phyloP scores from a whole-genome alignment of 2,329 filamentous ascomycete genomes.

The Ambrosiella beaveri region DNA sequence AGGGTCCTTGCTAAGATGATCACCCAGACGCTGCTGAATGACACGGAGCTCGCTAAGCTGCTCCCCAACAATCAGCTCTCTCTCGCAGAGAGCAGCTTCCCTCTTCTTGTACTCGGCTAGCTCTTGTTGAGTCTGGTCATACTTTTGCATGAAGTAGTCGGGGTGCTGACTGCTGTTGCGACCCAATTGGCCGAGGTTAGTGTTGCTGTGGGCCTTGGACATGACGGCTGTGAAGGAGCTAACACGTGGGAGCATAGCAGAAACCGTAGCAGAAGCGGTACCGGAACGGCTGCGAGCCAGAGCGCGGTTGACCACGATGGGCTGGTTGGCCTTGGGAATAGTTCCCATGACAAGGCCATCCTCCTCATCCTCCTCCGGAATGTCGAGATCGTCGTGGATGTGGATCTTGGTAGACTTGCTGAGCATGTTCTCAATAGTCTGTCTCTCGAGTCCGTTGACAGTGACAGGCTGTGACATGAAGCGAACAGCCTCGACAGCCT shows the following conservation, averaged over 20 bases:
- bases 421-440: neutral
- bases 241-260: too few relatives aligned
- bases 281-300: neutral
- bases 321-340: neutral
- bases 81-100: neutral
- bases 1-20: neutral
- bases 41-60: neutral
- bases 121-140: neutral
- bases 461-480: slow-evolving; percentile 22
- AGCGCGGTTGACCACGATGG: neutral
- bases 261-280: too few relatives aligned
- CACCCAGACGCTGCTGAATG: neutral
- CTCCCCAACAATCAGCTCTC: neutral
- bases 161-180: neutral
- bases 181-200: neutral
- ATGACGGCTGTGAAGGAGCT: neutral
- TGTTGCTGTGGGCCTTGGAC: neutral
- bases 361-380: neutral
- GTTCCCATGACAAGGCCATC: neutral
- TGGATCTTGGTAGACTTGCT: neutral
- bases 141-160: neutral
- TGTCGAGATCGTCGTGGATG: neutral
- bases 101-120: neutral
- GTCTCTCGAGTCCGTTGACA: neutral
- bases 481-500: slow-evolving; percentile 41